These are phyloP conservation scores for Saitozyma sp. DNA, from an alignment of 768 basidiomycete genomes.

Conservation along the genomic window DNA sequence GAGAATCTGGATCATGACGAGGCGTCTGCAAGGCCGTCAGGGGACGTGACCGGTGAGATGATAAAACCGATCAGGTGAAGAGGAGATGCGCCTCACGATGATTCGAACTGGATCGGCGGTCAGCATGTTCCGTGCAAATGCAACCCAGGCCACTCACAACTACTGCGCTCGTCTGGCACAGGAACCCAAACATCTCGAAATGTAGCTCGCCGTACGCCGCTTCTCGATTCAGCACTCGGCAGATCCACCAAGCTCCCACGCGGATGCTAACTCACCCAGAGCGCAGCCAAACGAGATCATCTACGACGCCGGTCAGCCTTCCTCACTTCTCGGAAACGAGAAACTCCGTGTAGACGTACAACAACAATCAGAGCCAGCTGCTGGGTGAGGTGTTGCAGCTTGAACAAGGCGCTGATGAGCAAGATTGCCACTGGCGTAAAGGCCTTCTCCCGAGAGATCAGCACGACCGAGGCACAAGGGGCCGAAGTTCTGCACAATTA, in stretches of 20 bases:
- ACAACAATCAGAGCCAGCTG: slow-evolving; percentile 36
- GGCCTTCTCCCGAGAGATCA: slow-evolving; percentile 59
- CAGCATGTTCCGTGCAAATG: neutral
- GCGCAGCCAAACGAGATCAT: slow-evolving; percentile 81
- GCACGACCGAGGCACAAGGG: neutral
- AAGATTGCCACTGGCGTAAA: slow-evolving; percentile 58
- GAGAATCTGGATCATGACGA: slow-evolving; percentile 94
- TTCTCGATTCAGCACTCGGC: slow-evolving; percentile 45
- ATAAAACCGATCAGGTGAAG: neutral
- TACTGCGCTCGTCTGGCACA: slow-evolving; percentile 83
- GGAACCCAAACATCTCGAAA: slow-evolving; percentile 83
- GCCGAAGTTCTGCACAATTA: slow-evolving; percentile 50
- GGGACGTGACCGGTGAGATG: neutral
- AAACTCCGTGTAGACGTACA: slow-evolving; percentile 10
- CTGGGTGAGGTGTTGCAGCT: slow-evolving; percentile 36
- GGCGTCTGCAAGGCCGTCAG: slow-evolving; percentile 59
- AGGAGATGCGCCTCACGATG: slow-evolving; percentile 22
- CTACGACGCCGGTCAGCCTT: slow-evolving; percentile 10
- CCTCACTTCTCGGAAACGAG: neutral
- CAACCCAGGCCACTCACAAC: slow-evolving; percentile 59
- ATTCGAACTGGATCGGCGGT: slow-evolving; percentile 35
- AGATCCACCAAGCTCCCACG: neutral
- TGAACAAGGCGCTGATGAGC: slow-evolving; percentile 42
- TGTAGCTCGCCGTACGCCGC: slow-evolving; percentile 84
- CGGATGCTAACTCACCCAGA: slow-evolving; percentile 26